Conservation (phyloP, 345 rosid genomes). For the Salix brachista region DNA sequence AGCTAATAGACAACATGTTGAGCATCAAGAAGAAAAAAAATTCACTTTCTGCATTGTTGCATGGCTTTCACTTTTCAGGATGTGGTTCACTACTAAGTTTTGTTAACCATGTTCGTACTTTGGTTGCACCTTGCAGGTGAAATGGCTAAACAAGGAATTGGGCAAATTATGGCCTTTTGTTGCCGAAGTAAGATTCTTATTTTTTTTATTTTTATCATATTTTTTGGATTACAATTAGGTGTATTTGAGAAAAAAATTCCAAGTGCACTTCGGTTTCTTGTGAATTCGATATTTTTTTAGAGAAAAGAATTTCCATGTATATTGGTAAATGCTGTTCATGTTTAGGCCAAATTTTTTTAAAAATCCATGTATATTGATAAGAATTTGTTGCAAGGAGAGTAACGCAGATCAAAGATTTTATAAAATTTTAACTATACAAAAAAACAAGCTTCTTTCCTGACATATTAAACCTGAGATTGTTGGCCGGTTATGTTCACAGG, state of each 20-base stretch:
- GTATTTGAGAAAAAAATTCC: neutral
- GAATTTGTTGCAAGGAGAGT: neutral
- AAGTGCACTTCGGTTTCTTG: neutral
- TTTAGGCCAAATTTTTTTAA: neutral
- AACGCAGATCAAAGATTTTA: neutral
- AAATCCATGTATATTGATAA: neutral
- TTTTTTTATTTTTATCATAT: constrained; percentile 2
- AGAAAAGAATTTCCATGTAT: no score
- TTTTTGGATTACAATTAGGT: constrained; percentile 10
- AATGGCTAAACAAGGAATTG: constrained; percentile 95
- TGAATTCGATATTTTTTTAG: neutral
- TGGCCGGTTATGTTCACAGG: constrained; percentile 48
- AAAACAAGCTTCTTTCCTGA: neutral
- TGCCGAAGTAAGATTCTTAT: constrained; percentile 68
- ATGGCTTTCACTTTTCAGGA: neutral
- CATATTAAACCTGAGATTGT: constrained; percentile 15
- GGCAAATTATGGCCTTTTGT: constrained; percentile 93
- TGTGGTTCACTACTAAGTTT: neutral
- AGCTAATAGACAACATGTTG: neutral
- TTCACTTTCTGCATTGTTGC: neutral
- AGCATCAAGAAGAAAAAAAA: neutral
- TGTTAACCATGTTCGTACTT: neutral
- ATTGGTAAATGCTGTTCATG: neutral
- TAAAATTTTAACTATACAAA: neutral
- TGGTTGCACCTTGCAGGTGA: constrained; percentile 58